Percentiles rank a stretch among this genome's conserved stretches.
Evolutionary conservation across 805 yeast genomes (phyloP).

Genomic region (Osmozyma mogii): DNA sequence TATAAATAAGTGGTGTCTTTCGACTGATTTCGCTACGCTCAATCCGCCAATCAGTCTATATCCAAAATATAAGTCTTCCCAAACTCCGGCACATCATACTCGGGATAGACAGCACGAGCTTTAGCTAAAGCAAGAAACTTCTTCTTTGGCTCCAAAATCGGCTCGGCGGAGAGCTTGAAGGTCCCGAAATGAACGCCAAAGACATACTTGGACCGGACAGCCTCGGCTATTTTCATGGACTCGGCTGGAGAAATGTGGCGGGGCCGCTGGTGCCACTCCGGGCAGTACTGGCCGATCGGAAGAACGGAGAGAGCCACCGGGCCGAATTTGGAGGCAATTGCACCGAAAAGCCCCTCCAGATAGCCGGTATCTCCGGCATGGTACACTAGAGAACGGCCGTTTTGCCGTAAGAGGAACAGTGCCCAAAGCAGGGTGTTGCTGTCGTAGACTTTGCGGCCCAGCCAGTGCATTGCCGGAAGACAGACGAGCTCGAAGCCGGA

Average conservation of each 20-base stretch:
- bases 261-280: constrained; percentile 89
- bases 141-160: constrained; percentile 74
- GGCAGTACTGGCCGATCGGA: constrained; percentile 94
- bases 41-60: too few relatives aligned
- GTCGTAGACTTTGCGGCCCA: constrained; percentile 77
- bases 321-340: constrained; percentile 61
- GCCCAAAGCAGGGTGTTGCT: constrained; percentile 84
- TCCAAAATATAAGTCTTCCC: constrained; percentile 63
- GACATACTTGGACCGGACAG: constrained; percentile 51
- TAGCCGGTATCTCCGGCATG: constrained; percentile 97
- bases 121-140: constrained; percentile 42
- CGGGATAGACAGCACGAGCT: constrained; percentile 23
- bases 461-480: constrained; percentile 96
- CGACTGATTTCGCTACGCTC: too few relatives aligned
- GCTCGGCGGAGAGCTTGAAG: constrained; percentile 81
- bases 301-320: constrained; percentile 53
- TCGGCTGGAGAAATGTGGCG: constrained; percentile 83
- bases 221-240: constrained; percentile 57
- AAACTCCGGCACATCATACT: constrained; percentile 59
- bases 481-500: constrained; percentile 67
- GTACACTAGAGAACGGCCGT: constrained; percentile 65
- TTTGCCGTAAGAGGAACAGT: constrained; percentile 63
- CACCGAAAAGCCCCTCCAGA: constrained; percentile 58
- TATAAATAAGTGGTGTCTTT: too few relatives aligned
- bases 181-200: constrained; percentile 98